Evolutionary conservation across 129 eudicot genomes (phyloP).

Genomic region (Heracleum sosnowskyi): DNA sequence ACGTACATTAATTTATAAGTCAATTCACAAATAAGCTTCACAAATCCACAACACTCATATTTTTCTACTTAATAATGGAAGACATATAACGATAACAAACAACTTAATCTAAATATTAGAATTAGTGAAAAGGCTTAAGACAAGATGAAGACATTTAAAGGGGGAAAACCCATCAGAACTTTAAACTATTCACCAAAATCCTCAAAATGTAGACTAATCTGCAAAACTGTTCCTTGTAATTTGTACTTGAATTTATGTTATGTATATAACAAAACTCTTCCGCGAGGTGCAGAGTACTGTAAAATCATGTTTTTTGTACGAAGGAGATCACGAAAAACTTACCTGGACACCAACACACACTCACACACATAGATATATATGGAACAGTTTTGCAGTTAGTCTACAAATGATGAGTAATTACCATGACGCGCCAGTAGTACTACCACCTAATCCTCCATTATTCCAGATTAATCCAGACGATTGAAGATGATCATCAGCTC

Average conservation of each 20-base stretch:
- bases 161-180: background rate
- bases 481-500: background rate
- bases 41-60: background rate
- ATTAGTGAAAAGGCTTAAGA: background rate
- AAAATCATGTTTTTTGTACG: background rate
- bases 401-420: background rate
- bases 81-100: background rate
- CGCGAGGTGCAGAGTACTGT: background rate
- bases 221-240: background rate
- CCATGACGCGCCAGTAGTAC: background rate
- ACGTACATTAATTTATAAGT: too few species aligned
- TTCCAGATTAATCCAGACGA: constrained; percentile 36
- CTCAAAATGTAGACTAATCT: background rate
- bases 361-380: background rate
- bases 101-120: background rate
- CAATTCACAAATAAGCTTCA: background rate
- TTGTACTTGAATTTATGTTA: background rate
- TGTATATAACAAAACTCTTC: background rate
- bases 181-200: background rate
- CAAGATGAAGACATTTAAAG: background rate
- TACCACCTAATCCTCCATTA: constrained; percentile 13
- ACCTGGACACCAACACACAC: background rate
- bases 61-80: background rate
- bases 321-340: background rate
- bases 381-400: background rate